Evolutionary conservation across 2,329 filamentous ascomycete species (phyloP).

Genomic region (Monilinia fructicola): DNA sequence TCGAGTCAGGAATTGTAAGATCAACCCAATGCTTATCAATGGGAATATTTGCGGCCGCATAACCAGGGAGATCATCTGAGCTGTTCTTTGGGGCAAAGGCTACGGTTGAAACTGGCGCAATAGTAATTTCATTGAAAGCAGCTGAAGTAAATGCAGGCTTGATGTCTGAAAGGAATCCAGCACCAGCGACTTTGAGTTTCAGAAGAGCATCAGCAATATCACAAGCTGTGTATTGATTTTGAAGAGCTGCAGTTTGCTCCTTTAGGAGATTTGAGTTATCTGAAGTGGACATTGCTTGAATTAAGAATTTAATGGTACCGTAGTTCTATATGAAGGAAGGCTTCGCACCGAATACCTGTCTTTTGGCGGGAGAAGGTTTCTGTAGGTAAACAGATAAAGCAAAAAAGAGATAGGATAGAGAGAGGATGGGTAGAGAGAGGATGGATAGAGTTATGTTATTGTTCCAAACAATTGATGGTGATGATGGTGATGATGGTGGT

Average conservation of each 20-base stretch:
- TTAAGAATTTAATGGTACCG: background rate
- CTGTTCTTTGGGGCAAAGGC: constrained; percentile 61
- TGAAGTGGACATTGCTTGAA: constrained; percentile 18
- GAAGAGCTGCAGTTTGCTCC: constrained; percentile 30
- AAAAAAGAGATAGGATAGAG: no score
- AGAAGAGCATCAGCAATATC: constrained; percentile 72
- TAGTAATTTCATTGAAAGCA: constrained; percentile 32
- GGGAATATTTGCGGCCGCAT: constrained; percentile 51
- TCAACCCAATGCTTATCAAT: constrained; percentile 67
- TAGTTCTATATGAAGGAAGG: background rate
- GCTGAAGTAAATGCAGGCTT: constrained; percentile 36
- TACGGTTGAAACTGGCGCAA: constrained; percentile 58
- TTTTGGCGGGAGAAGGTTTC: no score
- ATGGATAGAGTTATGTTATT: no score
- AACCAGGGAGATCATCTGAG: constrained; percentile 40
- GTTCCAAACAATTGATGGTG: no score
- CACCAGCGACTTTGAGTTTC: constrained; percentile 64
- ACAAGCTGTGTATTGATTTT: constrained; percentile 47
- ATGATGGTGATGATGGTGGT: no score
- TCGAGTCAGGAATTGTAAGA: constrained; percentile 55
- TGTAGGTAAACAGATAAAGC: no score
- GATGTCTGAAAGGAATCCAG: constrained; percentile 65
- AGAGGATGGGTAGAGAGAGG: no score
- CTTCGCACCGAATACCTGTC: background rate
- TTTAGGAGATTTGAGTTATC: background rate